Evolutionary conservation across 2,329 filamentous ascomycete species (phyloP).

Genomic region (Claviceps capensis): DNA sequence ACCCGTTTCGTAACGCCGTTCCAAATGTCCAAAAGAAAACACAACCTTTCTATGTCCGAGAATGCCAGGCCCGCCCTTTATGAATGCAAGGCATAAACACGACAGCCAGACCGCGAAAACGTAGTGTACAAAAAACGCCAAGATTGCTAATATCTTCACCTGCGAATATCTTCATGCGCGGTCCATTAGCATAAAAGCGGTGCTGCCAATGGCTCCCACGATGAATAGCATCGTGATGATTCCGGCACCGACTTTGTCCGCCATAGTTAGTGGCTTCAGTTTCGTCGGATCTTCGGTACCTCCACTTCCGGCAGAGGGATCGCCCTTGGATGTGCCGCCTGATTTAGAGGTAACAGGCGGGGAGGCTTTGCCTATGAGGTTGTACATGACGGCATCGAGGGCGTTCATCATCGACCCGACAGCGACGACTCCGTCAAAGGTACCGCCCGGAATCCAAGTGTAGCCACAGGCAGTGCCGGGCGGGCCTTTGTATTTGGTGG

Average conservation of each 20-base stretch:
- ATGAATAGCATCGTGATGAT: conserved; percentile 39
- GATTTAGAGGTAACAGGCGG: conserved; percentile 36
- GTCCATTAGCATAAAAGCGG: conserved; percentile 32
- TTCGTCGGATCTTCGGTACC: conserved; percentile 15
- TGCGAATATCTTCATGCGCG: not conserved
- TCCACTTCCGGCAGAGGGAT: conserved; percentile 21
- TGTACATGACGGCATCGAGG: conserved; percentile 48
- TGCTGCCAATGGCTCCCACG: conserved; percentile 34
- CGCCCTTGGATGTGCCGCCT: conserved; percentile 45
- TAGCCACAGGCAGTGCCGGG: conserved; percentile 53
- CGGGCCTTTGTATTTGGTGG: conserved; percentile 32
- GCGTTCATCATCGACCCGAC: conserved; percentile 61
- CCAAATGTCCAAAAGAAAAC: not conserved
- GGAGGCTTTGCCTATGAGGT: conserved; percentile 30
- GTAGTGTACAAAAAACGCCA: not conserved
- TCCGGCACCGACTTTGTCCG: conserved; percentile 41
- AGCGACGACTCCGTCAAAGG: conserved; percentile 46
- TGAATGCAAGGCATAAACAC: not conserved
- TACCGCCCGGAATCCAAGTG: conserved; percentile 38
- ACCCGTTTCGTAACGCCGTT: no score
- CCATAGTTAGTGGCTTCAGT: conserved; percentile 27
- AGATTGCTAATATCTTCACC: not conserved
- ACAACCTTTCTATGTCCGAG: not conserved
- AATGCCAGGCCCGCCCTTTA: not conserved
- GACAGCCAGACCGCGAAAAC: not conserved